Evolutionary conservation across 2,329 filamentous ascomycete genomes (phyloP), one percentile per base, ranked within the genome.

Genomic region (Ophiostoma perfectum): DNA sequence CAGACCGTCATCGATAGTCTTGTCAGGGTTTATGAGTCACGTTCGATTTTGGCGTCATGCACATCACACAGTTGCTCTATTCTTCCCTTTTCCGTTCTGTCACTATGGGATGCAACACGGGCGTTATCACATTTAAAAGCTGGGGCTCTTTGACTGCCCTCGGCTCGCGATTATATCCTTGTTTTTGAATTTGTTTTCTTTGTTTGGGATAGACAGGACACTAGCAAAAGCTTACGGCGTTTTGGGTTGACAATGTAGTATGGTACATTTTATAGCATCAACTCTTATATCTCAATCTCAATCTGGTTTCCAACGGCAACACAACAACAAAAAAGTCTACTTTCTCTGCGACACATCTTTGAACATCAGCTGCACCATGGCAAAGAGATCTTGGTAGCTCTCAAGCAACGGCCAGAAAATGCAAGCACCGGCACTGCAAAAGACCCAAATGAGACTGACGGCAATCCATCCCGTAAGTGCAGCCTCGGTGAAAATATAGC

Each of bases 361-460:
- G 7, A 55, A 11, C 49, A 55, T 55, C 49, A 55, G 0, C 49
- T 11, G 18, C 8, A 55, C 49, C 49, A 55, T 55, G 49, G 7
- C 7, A 2, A 6, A 9, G 49, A 69, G 45, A 9, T 67, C 65
- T 2, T 58, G 42, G 41, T 63, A 69, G 70, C 76, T 78, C 73
- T 80, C 78, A 41, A 77, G 75, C 41, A 80, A 69, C 8, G 79
- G 78, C 73, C 77, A 80, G 9, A 55, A 55, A 18, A 55, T 55
- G 49, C 78, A 80, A 65, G 78, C 76, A 5, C 73, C 66, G 68
- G 77, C 75, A 67, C 76, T 77, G 44, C 70, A 73, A 76, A 77
- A 80, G 6, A 79, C 76, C 78, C 78, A 81, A 11, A 80, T 76
- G 65, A 80, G 76, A 9, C 77, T 77, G 9, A 80, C 75, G 5